A percentile compares a stretch with the other conserved stretches of the same genome.
Conservation (phyloP, 1,139 yeast species). For the Taphrina deformans region DNA sequence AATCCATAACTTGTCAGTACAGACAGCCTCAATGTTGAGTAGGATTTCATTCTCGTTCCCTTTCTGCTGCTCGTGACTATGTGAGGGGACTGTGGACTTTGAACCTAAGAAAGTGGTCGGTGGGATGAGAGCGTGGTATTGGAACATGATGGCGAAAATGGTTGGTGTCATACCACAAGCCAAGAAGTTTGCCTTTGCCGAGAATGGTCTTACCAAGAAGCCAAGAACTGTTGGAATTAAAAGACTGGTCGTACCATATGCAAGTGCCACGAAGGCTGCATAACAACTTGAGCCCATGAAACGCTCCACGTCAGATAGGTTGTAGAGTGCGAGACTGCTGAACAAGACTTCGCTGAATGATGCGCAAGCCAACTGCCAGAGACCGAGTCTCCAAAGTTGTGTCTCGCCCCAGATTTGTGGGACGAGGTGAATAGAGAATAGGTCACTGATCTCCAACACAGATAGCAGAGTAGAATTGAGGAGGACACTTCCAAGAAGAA, state of each 20-base stretch:
- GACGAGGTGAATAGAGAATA: slow-evolving; percentile 55
- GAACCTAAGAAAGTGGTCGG: slow-evolving; percentile 41
- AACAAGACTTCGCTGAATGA: slow-evolving; percentile 68
- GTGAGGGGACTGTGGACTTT: slow-evolving; percentile 47
- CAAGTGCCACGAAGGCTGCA: slow-evolving; percentile 37
- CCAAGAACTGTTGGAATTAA: slow-evolving; percentile 35
- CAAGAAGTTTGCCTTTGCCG: slow-evolving; percentile 42
- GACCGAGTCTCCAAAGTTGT: slow-evolving; percentile 67
- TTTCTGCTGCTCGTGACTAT: neutral
- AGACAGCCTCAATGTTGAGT: neutral
- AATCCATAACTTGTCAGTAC: slow-evolving; percentile 56
- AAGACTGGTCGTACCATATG: slow-evolving; percentile 34
- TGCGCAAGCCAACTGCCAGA: slow-evolving; percentile 58
- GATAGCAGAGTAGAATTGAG: slow-evolving; percentile 57
- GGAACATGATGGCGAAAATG: slow-evolving; percentile 59
- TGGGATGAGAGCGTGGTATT: slow-evolving; percentile 61
- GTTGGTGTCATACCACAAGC: slow-evolving; percentile 67
- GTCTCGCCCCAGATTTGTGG: slow-evolving; percentile 61
- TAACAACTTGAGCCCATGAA: slow-evolving; percentile 62
- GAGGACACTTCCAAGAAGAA: slow-evolving; percentile 51
- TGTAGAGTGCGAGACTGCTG: slow-evolving; percentile 56
- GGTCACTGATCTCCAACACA: slow-evolving; percentile 57
- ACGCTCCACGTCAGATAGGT: slow-evolving; percentile 64
- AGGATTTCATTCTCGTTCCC: neutral
- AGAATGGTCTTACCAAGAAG: slow-evolving; percentile 31